phyloP scores from a whole-genome alignment of 768 basidiomycete species.

The Fomitopsis serialis region DNA sequence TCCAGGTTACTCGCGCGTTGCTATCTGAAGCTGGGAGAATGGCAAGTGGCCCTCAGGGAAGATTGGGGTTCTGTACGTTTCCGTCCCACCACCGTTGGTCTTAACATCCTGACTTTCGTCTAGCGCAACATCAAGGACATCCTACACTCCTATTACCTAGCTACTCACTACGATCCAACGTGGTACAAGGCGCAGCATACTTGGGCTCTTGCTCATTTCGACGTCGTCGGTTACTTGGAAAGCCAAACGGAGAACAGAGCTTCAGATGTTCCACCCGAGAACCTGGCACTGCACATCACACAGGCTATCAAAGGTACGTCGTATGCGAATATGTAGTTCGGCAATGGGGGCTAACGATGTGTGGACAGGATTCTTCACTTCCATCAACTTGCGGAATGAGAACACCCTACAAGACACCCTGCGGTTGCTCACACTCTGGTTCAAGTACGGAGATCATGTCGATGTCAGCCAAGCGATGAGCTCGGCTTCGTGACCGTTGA shows the following conservation, averaged over 20 bases:
- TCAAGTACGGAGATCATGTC: slow-evolving; percentile 89
- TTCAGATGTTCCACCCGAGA: slow-evolving; percentile 52
- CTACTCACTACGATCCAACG: slow-evolving; percentile 87
- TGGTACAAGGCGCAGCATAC: slow-evolving; percentile 99
- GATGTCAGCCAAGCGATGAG: slow-evolving; percentile 89
- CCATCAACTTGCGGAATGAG: slow-evolving; percentile 83
- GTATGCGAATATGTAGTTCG: background rate
- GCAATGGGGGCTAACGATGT: background rate
- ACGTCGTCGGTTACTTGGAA: slow-evolving; percentile 83
- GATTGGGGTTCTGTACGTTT: slow-evolving; percentile 47
- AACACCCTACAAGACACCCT: slow-evolving; percentile 94
- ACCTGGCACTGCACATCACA: slow-evolving; percentile 78
- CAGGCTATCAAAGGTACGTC: slow-evolving; percentile 82
- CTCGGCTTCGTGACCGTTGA: slow-evolving; percentile 80
- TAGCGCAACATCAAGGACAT: slow-evolving; percentile 81
- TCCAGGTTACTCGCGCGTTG: slow-evolving; percentile 92
- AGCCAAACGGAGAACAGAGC: slow-evolving; percentile 50
- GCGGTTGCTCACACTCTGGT: slow-evolving; percentile 92
- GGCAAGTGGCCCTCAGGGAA: slow-evolving; percentile 82
- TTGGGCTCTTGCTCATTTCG: slow-evolving; percentile 96
- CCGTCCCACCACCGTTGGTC: background rate
- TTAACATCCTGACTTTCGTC: background rate
- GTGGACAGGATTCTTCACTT: slow-evolving; percentile 82
- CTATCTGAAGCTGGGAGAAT: slow-evolving; percentile 94
- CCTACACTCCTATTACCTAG: slow-evolving; percentile 75